Evolutionary conservation across 148 eudicot species (phyloP), one percentile per base, ranked within the genome.

Genomic region (Fagopyrum esculentum): DNA sequence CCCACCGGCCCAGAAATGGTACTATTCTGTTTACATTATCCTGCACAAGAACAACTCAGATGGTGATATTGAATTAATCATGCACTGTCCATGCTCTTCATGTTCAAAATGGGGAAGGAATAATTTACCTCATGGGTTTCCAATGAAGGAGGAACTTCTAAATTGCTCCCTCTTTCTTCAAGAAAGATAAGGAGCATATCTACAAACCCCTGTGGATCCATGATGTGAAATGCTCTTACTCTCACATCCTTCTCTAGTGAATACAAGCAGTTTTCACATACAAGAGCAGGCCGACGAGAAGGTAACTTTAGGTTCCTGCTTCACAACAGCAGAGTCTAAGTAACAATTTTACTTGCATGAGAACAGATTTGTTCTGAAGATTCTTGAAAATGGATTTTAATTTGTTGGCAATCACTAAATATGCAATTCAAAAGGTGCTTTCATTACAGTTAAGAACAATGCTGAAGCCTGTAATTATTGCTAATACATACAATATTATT

Each of bases 121-220:
- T 11, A 35, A 56, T 50, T 48, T 84, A 92, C 97, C 87, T 85
- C 64, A 35, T 78, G 81, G 63, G 76, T 71, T 26, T 77, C 82
- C 72, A 94, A 80, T 45, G 87, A 81, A 77, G 92, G 93, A 74
- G 82, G 84, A 68, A 73, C 66, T 77, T 83, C 79, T 64, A 47
- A 72, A 29, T 35, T 68, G 16, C 74, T 75, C 11, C 86, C 91
- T 84, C 86, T 85, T 82, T 88, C 90, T 85, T 94, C 98, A 69
- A 91, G 86, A 85, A 94, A 94, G 74, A 94, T 70, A 74, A 94
- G 85, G 80, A 91, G 84, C 98, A 94, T 91, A 13, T 94, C 97
- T 5, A 89, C 73, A 73, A 85, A 56, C 69, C 98, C 98, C 66
- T 82, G 83, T 13, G 98, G 97, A 64, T 92, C 93, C 91, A 91